These are phyloP conservation scores for Seminavis robusta DNA, from an alignment of 108 stramenopile species.

Conservation along the genomic window DNA sequence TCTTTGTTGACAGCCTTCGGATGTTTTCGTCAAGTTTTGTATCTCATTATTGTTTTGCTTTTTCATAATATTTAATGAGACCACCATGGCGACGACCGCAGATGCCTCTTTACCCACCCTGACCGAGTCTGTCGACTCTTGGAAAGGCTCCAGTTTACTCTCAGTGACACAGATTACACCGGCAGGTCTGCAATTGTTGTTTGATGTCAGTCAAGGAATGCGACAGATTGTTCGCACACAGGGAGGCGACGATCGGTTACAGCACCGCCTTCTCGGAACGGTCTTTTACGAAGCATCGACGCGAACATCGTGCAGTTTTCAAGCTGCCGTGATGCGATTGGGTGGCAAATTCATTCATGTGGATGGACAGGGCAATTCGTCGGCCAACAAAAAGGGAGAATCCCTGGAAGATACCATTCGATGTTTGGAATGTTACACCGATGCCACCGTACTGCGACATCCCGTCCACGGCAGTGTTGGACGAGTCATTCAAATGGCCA, in stretches of 20 bases:
- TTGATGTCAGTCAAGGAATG: conserved; percentile 43
- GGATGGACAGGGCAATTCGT: conserved; percentile 59
- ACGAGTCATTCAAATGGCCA: conserved; percentile 5
- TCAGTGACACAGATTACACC: conserved; percentile 63
- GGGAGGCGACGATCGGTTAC: conserved; percentile 31
- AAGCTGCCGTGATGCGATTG: conserved; percentile 91
- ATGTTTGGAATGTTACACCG: conserved; percentile 88
- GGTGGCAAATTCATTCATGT: conserved; percentile 88
- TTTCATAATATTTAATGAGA: too few relatives aligned
- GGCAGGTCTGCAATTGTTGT: conserved; percentile 41
- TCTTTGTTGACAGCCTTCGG: too few relatives aligned
- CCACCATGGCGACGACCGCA: too few relatives aligned
- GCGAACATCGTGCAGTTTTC: conserved; percentile 93
- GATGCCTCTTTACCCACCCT: background rate
- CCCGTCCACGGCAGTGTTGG: conserved; percentile 62
- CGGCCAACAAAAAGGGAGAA: conserved; percentile 93
- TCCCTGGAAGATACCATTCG: conserved; percentile 90
- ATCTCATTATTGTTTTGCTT: too few relatives aligned
- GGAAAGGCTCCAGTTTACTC: conserved; percentile 45
- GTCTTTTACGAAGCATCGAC: conserved; percentile 96
- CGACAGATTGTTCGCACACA: conserved; percentile 35
- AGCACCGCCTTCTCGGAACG: conserved; percentile 9
- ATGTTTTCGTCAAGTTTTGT: too few relatives aligned
- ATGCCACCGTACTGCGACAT: conserved; percentile 91
- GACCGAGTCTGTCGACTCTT: conserved; percentile 37